Evolutionary conservation across 2,329 filamentous ascomycete genomes (phyloP), one percentile per base, ranked within the genome.

Genomic region (Alternaria longipes): DNA sequence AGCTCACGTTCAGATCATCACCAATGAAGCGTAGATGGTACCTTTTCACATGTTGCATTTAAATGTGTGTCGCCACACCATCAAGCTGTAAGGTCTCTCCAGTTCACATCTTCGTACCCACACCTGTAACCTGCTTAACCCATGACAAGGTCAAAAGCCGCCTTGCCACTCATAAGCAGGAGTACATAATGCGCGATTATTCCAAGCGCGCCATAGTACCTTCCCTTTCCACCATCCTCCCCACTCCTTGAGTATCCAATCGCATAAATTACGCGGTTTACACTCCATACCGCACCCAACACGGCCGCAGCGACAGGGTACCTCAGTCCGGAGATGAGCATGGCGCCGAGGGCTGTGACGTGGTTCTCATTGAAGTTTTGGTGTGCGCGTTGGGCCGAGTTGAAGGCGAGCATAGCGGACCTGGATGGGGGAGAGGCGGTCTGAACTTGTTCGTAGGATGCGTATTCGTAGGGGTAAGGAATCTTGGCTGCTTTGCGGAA

Each of bases 321-420:
- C 62, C 79, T 79, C 55, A 89, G 67, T 3, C 87, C 87, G 0
- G 83, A 81, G 55, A 88, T 80, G 18, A 89, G 77, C 70, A 86
- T 80, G 49, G 81, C 81, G 26, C 83, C 78, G 46, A 87, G 81
- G 5, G 83, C 82, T 56, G 82, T 81, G 3, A 83, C 70, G 63
- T 85, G 81, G 75, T 88, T 87, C 78, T 90, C 87, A 66, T 85
- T 77, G 77, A 84, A 87, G 77, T 89, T 89, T 71, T 81, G 80
- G 79, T 87, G 85, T 2, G 71, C 70, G 69, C 77, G 77, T 61
- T 79, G 78, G 0, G 77, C 74, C 54, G 69, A 64, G 76, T 84
- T 84, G 78, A 83, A 84, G 32, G 80, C 68, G 60, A 82, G 74
- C 70, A 83, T 75, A 22, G 70, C 77, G 78, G 78, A 82, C 79